Evolutionary conservation across 2,329 filamentous ascomycete species (phyloP).

Genomic region (Uncinocarpus reesii): DNA sequence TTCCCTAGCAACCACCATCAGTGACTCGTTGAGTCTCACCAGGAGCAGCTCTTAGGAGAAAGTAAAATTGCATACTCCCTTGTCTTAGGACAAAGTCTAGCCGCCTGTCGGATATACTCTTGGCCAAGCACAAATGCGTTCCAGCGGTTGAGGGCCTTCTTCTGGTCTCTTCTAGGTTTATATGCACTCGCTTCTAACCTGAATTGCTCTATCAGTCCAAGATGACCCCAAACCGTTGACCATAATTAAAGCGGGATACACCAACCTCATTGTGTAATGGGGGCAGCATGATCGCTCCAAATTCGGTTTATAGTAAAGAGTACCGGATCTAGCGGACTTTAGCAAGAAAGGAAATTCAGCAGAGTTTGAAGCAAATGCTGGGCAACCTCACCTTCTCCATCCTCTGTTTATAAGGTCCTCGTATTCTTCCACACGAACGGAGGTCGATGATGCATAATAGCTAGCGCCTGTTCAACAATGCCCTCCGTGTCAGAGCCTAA

Average conservation of each 20-base stretch:
- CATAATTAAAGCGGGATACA: neutral
- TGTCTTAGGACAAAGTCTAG: conserved; percentile 37
- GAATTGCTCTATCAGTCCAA: neutral
- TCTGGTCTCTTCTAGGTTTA: conserved; percentile 38
- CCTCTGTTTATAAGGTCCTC: conserved; percentile 40
- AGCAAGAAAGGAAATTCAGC: neutral
- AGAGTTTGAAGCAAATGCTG: neutral
- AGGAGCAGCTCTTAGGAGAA: neutral
- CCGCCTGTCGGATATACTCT: conserved; percentile 39
- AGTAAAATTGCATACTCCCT: conserved; percentile 31
- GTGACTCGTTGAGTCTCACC: neutral
- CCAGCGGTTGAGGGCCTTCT: conserved; percentile 40
- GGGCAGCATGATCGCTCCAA: conserved; percentile 76
- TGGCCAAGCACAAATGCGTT: conserved; percentile 39
- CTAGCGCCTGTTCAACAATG: conserved; percentile 29
- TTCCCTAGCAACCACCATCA: conserved; percentile 25
- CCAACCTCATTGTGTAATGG: conserved; percentile 52
- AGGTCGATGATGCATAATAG: conserved; percentile 39
- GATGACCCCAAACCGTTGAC: neutral
- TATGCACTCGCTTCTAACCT: conserved; percentile 37
- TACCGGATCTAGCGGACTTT: conserved; percentile 33
- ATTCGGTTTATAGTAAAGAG: conserved; percentile 43
- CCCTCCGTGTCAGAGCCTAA: neutral
- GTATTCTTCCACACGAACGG: conserved; percentile 39
- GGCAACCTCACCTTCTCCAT: conserved; percentile 37